Evolutionary conservation across 2,329 filamentous ascomycete species (phyloP), one percentile per base, ranked within the genome.

Genomic region (Xylariaceae sp.): DNA sequence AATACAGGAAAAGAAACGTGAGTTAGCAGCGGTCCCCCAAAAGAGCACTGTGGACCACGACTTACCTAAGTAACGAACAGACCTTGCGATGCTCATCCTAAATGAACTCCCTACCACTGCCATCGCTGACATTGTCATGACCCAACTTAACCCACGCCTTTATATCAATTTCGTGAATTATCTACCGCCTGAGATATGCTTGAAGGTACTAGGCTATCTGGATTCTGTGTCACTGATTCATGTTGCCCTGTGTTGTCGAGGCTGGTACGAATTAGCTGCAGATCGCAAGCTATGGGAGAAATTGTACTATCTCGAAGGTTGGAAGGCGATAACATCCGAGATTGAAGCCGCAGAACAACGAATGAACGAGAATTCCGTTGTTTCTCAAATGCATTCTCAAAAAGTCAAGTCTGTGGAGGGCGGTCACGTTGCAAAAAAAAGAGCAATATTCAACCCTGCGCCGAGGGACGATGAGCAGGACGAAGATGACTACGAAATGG

Each of bases 91-190:
- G 74, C 81, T 84, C 39, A 81, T 96, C 20, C 79, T 97, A 50
- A 83, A 87, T 53, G 86, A 88, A 51, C 79, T 97, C 23, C 89
- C 89, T 15, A 95, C 91, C 1, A 89, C 89, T 6, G 84, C 86
- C 48, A 86, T 97, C 55, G 86, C 88, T 43, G 81, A 87, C 37
- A 89, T 97, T 47, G 90, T 96, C 40, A 64, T 69, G 62, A 84
- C 92, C 49, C 83, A 87, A 59, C 77, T 96, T 15, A 89, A 87
- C 58, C 90, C 92, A 3, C 82, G 92, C 46, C 85, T 97, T 2
- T 92, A 97, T 72, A 93, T 97, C 74, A 91, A 99, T 73, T 96
- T 96, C 49, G 85, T 96, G 35, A 78, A 84, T 59, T 86, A 91
- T 65, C 83, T 99, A 0, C 94, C 94, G 0, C 85, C 90, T 21